phyloP scores from a whole-genome alignment of 1,139 yeast genomes.

The Candida labiduridarum region DNA sequence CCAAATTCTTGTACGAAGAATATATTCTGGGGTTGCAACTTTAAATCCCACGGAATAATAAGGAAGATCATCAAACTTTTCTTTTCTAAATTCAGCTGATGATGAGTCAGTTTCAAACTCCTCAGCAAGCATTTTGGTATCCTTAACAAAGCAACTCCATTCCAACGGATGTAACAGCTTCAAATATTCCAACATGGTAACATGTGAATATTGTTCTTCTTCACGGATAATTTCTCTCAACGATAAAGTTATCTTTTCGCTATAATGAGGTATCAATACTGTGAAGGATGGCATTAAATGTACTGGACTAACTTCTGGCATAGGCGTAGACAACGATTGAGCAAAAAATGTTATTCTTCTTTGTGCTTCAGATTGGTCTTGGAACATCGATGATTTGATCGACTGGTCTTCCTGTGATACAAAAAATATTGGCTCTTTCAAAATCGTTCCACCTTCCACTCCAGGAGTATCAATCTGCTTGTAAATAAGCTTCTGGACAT shows the following conservation, averaged over 20 bases:
- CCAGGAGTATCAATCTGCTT: slow-evolving; percentile 33
- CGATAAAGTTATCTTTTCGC: slow-evolving; percentile 51
- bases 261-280: slow-evolving; percentile 54
- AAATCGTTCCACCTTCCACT: slow-evolving; percentile 25
- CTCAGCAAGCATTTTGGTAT: slow-evolving; percentile 50
- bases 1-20: slow-evolving; percentile 57
- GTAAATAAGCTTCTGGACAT: slow-evolving; percentile 49
- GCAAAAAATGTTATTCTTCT: slow-evolving; percentile 57
- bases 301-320: slow-evolving; percentile 48
- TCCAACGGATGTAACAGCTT: slow-evolving; percentile 53
- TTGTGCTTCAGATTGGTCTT: slow-evolving; percentile 48
- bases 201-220: slow-evolving; percentile 51
- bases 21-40: slow-evolving; percentile 55
- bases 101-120: slow-evolving; percentile 40
- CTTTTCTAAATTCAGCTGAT: slow-evolving; percentile 22
- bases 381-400: slow-evolving; percentile 33
- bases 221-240: slow-evolving; percentile 49
- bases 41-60: slow-evolving; percentile 56
- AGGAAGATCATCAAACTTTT: slow-evolving; percentile 40
- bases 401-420: slow-evolving; percentile 55
- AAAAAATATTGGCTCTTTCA: slow-evolving; percentile 52
- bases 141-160: slow-evolving; percentile 54
- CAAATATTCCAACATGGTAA: slow-evolving; percentile 53
- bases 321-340: slow-evolving; percentile 54
- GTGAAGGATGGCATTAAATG: slow-evolving; percentile 53